These are phyloP conservation scores for Boletus sp. DNA, from an alignment of 1,284 basidiomycete species.

Conservation along the genomic window DNA sequence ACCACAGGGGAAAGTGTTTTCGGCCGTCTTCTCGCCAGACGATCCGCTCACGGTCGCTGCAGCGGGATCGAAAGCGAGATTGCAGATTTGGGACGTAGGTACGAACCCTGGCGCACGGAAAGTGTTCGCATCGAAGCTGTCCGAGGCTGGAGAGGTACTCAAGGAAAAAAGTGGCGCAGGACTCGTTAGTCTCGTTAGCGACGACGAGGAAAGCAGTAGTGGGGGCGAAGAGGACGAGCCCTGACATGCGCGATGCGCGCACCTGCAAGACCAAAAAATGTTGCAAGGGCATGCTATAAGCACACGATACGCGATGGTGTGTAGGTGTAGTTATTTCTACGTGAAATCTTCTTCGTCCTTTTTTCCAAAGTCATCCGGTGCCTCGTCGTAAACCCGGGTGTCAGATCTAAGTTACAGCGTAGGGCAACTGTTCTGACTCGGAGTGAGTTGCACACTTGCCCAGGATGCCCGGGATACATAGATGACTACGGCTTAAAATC, in stretches of 20 bases:
- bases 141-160: slow-evolving; percentile 66
- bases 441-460: no score
- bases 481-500: no score
- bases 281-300: slow-evolving; percentile 16
- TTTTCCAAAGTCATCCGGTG: slow-evolving; percentile 84
- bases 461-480: no score
- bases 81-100: slow-evolving; percentile 95
- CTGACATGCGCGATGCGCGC: slow-evolving; percentile 13
- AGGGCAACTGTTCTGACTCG: no score
- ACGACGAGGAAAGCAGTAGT: slow-evolving; percentile 69
- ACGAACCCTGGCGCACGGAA: slow-evolving; percentile 79
- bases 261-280: slow-evolving; percentile 13
- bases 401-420: slow-evolving; percentile 52
- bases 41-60: slow-evolving; percentile 94
- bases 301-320: slow-evolving; percentile 18
- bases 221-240: slow-evolving; percentile 45
- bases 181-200: slow-evolving; percentile 69
- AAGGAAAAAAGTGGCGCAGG: slow-evolving; percentile 70
- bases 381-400: slow-evolving; percentile 81
- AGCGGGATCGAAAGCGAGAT: slow-evolving; percentile 89
- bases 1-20: slow-evolving; percentile 91
- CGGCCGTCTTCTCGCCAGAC: slow-evolving; percentile 89
- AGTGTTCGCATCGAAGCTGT: slow-evolving; percentile 75
- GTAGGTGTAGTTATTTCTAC: slow-evolving; percentile 44
- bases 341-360: slow-evolving; percentile 74